A percentile compares a stretch with the other conserved stretches of the same genome.
These are phyloP conservation scores for Elongisporangium undulatum DNA, from an alignment of 352 stramenopile species.

Conservation along the genomic window DNA sequence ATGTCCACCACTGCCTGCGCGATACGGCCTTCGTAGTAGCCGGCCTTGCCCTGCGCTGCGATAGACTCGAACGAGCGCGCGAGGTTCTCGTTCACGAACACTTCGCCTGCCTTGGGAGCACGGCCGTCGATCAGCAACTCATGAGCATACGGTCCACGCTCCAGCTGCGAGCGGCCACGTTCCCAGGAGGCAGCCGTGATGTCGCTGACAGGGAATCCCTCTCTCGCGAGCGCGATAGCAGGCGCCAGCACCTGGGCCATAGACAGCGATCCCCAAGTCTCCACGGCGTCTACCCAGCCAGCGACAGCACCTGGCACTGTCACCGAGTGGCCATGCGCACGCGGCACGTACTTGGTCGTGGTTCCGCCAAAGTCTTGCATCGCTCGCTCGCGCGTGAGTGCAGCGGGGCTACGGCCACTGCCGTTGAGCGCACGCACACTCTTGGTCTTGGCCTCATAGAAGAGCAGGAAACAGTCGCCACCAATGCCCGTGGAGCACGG, in stretches of 20 bases:
- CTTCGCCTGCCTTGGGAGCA: constrained; percentile 57
- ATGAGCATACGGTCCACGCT: constrained; percentile 42
- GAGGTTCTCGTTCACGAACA: constrained; percentile 88
- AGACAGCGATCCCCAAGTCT: constrained; percentile 77
- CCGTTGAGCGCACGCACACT: constrained; percentile 91
- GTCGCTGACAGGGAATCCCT: constrained; percentile 91
- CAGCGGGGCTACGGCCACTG: constrained; percentile 79
- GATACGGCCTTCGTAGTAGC: constrained; percentile 76
- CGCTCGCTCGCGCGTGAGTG: constrained; percentile 78
- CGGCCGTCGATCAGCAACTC: constrained; percentile 53
- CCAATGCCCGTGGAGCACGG: constrained; percentile 79
- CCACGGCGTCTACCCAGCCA: constrained; percentile 90
- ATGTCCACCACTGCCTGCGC: constrained; percentile 87
- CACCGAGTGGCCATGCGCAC: constrained; percentile 60
- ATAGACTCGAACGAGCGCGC: constrained; percentile 84
- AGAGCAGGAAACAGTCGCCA: constrained; percentile 96
- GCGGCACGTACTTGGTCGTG: constrained; percentile 32
- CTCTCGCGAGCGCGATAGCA: constrained; percentile 85
- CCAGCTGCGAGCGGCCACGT: constrained; percentile 56
- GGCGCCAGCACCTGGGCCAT: constrained; percentile 88
- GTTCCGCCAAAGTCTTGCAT: constrained; percentile 31
- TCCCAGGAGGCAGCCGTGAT: constrained; percentile 88
- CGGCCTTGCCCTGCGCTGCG: constrained; percentile 79
- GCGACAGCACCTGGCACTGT: constrained; percentile 91
- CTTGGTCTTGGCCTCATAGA: constrained; percentile 86